phyloP scores from a whole-genome alignment of 768 basidiomycete species.

The Termitomyces sp. region DNA sequence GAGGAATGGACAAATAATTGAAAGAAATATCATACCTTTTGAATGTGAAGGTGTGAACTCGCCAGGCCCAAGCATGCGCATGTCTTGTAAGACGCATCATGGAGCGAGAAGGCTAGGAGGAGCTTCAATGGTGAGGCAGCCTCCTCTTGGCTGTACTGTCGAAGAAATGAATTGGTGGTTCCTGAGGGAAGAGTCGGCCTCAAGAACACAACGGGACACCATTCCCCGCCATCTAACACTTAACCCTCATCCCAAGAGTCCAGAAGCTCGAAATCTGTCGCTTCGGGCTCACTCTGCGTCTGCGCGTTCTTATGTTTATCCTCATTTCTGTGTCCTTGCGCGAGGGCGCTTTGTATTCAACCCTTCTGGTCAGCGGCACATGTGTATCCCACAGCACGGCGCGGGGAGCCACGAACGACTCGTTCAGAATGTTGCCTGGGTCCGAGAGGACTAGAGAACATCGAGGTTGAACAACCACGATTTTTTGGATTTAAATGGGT shows the following conservation, averaged over 20 bases:
- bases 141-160: conserved; percentile 77
- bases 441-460: conserved; percentile 70
- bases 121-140: conserved; percentile 59
- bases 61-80: conserved; percentile 61
- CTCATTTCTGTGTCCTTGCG: conserved; percentile 25
- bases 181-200: conserved; percentile 31
- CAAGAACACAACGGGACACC: conserved; percentile 61
- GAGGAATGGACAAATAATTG: background rate
- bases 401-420: conserved; percentile 73
- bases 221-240: conserved; percentile 52
- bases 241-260: conserved; percentile 90
- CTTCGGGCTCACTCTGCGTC: conserved; percentile 43
- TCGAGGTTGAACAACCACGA: conserved; percentile 78
- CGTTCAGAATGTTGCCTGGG: conserved; percentile 73
- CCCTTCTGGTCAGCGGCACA: conserved; percentile 67
- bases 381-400: conserved; percentile 81
- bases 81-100: conserved; percentile 48
- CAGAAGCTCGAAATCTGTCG: conserved; percentile 80
- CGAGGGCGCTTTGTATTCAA: conserved; percentile 58
- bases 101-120: conserved; percentile 63
- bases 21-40: conserved; percentile 41
- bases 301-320: conserved; percentile 11
- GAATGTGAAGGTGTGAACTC: conserved; percentile 50
- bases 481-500: conserved; percentile 57
- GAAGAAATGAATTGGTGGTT: conserved; percentile 59